Evolutionary conservation across 2,329 filamentous ascomycete genomes (phyloP).

Genomic region (Monilinia vaccinii-corymbosi): DNA sequence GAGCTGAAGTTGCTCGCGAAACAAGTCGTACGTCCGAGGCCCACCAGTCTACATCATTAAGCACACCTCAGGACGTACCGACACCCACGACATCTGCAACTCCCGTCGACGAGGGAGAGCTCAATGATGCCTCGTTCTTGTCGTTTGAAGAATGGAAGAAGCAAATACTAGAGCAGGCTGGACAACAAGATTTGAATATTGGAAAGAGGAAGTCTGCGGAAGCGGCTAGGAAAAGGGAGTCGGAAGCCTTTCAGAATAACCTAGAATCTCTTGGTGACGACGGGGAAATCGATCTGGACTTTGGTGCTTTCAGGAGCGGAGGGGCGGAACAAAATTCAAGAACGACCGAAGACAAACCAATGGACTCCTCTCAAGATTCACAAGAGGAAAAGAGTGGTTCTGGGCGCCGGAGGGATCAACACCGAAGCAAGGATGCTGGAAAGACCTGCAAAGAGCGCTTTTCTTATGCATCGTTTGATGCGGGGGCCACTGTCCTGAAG

Average conservation of each 20-base stretch:
- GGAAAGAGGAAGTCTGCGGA: constrained; percentile 42
- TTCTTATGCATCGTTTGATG: constrained; percentile 96
- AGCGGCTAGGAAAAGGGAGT: constrained; percentile 41
- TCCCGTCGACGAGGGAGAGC: constrained; percentile 23
- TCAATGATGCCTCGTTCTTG: constrained; percentile 66
- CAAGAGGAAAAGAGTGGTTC: constrained; percentile 24
- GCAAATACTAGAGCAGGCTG: constrained; percentile 77
- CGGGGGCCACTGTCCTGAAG: constrained; percentile 86
- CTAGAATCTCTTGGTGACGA: constrained; percentile 80
- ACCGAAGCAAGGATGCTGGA: constrained; percentile 83
- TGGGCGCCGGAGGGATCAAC: constrained; percentile 23
- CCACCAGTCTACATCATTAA: constrained; percentile 1
- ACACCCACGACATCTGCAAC: constrained; percentile 6
- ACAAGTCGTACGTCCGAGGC: constrained; percentile 1
- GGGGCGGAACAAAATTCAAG: constrained; percentile 14
- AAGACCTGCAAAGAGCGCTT: constrained; percentile 97
- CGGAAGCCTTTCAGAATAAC: constrained; percentile 53
- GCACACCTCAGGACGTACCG: not conserved
- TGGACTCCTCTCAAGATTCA: constrained; percentile 16
- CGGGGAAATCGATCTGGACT: constrained; percentile 71
- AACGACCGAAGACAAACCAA: constrained; percentile 16
- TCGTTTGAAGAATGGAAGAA: constrained; percentile 99
- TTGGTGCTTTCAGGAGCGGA: constrained; percentile 49
- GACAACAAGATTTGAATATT: constrained; percentile 64
- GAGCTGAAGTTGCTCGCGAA: not conserved